Evolutionary conservation across 116 monocot genomes (phyloP).

Genomic region (Zostera marina): DNA sequence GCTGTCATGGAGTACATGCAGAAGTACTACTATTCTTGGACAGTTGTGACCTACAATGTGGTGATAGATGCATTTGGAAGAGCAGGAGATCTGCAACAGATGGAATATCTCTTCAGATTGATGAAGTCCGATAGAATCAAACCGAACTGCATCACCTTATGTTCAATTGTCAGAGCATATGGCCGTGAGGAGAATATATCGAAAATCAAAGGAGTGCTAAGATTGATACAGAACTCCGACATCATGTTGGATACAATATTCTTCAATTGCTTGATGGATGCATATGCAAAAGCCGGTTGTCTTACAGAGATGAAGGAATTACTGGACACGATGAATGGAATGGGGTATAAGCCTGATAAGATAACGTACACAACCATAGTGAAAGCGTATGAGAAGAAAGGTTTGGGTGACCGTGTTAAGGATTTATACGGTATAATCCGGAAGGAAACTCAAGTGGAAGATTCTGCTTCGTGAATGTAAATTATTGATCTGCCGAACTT

Average conservation of each 20-base stretch:
- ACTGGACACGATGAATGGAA: constrained; percentile 67
- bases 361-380: constrained; percentile 82
- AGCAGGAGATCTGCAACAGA: constrained; percentile 73
- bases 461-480: neutral
- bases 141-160: constrained; percentile 78
- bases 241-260: constrained; percentile 23
- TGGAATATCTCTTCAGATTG: constrained; percentile 81
- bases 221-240: constrained; percentile 69
- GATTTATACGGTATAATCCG: constrained; percentile 15
- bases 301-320: constrained; percentile 81
- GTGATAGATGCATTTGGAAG: constrained; percentile 91
- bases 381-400: constrained; percentile 58
- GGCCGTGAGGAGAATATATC: constrained; percentile 44
- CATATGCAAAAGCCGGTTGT: constrained; percentile 67
- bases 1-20: constrained; percentile 99
- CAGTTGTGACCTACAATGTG: constrained; percentile 83
- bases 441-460: constrained; percentile 2
- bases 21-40: constrained; percentile 86
- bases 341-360: constrained; percentile 64
- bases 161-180: constrained; percentile 80
- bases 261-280: constrained; percentile 91
- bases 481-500: neutral
- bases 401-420: constrained; percentile 47
- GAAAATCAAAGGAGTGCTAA: constrained; percentile 55
- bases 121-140: constrained; percentile 89